phyloP scores from a whole-genome alignment of 768 basidiomycete genomes.

The Collybia nuda region DNA sequence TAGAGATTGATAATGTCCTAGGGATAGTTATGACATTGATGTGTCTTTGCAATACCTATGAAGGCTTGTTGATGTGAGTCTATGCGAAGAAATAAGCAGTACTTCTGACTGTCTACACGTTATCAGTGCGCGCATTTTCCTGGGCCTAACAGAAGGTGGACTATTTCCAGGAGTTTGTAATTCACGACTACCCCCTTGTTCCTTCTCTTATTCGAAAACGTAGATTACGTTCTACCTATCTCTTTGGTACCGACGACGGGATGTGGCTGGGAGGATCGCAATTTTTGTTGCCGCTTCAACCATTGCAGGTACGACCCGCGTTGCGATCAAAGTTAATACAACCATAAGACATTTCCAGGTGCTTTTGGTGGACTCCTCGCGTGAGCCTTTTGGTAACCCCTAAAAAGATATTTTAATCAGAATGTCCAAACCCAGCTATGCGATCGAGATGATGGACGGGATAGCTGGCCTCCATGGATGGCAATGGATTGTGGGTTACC shows the following conservation, averaged over 20 bases:
- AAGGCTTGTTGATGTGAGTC: slow-evolving; percentile 25
- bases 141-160: slow-evolving; percentile 38
- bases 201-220: neutral
- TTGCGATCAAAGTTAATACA: neutral
- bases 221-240: slow-evolving; percentile 46
- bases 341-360: slow-evolving; percentile 25
- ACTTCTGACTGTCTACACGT: neutral
- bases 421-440: slow-evolving; percentile 33
- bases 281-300: slow-evolving; percentile 66
- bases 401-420: neutral
- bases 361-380: slow-evolving; percentile 49
- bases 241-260: slow-evolving; percentile 58
- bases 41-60: slow-evolving; percentile 28
- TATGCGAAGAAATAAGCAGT: neutral
- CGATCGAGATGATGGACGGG: slow-evolving; percentile 46
- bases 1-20: too few species aligned
- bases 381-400: slow-evolving; percentile 19
- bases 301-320: slow-evolving; percentile 34
- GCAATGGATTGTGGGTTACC: slow-evolving; percentile 45
- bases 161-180: slow-evolving; percentile 34
- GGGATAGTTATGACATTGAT: slow-evolving; percentile 29
- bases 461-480: slow-evolving; percentile 37
- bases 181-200: neutral
- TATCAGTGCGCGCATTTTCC: slow-evolving; percentile 33
- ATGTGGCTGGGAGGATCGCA: slow-evolving; percentile 57